Conservation (phyloP, 176 grass and related monocot genomes). For the Guadua angustifolia region DNA sequence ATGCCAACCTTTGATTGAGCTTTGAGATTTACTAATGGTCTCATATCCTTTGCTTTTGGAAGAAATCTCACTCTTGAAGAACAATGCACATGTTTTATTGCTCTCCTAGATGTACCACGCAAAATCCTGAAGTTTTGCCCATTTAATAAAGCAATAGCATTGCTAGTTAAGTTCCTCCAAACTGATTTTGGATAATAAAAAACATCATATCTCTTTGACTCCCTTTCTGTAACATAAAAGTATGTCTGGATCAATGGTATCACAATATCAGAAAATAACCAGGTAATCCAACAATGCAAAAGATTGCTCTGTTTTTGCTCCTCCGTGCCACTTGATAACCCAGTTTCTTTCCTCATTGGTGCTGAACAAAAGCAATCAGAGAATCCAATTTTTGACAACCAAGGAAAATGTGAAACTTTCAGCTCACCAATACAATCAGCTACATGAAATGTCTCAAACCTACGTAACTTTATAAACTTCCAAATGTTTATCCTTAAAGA, state of each 20-base stretch:
- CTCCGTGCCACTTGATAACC: slow-evolving; percentile 34
- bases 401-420: slow-evolving; percentile 36
- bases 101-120: slow-evolving; percentile 36
- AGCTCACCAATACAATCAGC: too few relatives aligned
- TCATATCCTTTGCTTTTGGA: slow-evolving; percentile 72
- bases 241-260: slow-evolving; percentile 69
- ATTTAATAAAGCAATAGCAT: slow-evolving; percentile 62
- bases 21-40: slow-evolving; percentile 74
- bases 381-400: slow-evolving; percentile 66
- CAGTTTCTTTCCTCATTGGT: slow-evolving; percentile 30
- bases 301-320: slow-evolving; percentile 58
- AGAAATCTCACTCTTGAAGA: slow-evolving; percentile 80
- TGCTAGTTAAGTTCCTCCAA: slow-evolving; percentile 63
- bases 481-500: slow-evolving; percentile 74
- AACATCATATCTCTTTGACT: slow-evolving; percentile 74
- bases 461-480: slow-evolving; percentile 73
- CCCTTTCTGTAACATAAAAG: slow-evolving; percentile 91
- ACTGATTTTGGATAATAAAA: slow-evolving; percentile 90
- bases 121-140: slow-evolving; percentile 48
- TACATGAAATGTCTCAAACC: slow-evolving; percentile 62
- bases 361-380: slow-evolving; percentile 60
- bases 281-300: slow-evolving; percentile 71
- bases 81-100: slow-evolving; percentile 40
- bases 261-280: slow-evolving; percentile 83
- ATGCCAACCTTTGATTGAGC: slow-evolving; percentile 52